Percentiles rank a stretch among this genome's conserved stretches.
These are phyloP conservation scores for Poronia punctata DNA, from an alignment of 495 filamentous ascomycete species.

Conservation along the genomic window DNA sequence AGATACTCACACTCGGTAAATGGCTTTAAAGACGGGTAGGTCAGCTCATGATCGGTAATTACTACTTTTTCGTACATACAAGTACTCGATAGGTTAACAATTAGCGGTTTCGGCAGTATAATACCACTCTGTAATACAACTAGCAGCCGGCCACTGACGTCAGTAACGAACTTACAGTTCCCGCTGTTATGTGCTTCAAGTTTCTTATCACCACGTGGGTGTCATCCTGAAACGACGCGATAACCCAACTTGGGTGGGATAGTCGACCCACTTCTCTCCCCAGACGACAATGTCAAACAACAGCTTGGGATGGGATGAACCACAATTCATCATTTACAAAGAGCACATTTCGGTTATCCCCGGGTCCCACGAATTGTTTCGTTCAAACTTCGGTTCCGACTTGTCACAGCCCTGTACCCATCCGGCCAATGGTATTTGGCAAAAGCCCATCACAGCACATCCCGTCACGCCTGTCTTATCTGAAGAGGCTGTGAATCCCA, in stretches of 20 bases:
- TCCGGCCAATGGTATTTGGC: not conserved
- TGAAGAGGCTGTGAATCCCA: not conserved
- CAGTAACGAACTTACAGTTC: not conserved
- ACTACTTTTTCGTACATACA: too few species aligned
- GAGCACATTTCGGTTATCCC: constrained; percentile 4
- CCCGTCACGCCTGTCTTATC: not conserved
- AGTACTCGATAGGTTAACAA: not conserved
- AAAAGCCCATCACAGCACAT: constrained; percentile 4
- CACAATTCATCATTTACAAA: too few species aligned
- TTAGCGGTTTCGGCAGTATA: not conserved
- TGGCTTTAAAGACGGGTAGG: too few species aligned
- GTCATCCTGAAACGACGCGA: constrained; percentile 18
- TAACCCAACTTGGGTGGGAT: constrained; percentile 19
- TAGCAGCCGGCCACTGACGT: constrained; percentile 2
- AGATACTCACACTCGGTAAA: too few species aligned
- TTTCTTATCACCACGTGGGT: constrained; percentile 27
- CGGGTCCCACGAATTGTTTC: not conserved
- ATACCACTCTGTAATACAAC: too few species aligned
- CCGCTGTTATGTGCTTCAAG: not conserved
- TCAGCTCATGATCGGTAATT: too few species aligned
- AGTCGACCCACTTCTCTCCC: constrained; percentile 7
- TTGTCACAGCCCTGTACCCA: not conserved
- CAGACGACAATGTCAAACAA: not conserved
- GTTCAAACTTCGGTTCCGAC: too few species aligned
- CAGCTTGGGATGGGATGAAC: too few species aligned